Evolutionary conservation across 2,329 filamentous ascomycete genomes (phyloP), one percentile per base, ranked within the genome.

Genomic region (Hypoxylon sp.): DNA sequence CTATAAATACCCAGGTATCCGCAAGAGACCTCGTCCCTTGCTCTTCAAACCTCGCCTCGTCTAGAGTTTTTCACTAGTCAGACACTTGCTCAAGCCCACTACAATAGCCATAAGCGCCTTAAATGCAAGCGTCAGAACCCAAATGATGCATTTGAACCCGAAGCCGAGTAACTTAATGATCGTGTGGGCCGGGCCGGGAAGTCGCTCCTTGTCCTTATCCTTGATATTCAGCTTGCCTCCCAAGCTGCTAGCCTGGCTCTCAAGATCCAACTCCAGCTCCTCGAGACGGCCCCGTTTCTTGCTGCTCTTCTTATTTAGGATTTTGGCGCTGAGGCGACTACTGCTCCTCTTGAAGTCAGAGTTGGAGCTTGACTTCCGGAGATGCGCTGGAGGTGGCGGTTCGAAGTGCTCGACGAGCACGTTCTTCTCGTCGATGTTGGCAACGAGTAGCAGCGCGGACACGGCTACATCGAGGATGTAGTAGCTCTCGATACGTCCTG

Each of bases 381-480:
- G 57, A 48, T 75, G 75, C 13, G 71, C 77, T n/a, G 74, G 67
- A 0, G 88, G 88, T 13, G 88, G 88, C 14, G 89, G 87, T 72
- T 86, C 87, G 73, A 90, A 90, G 1, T 83, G 79, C 77, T 89
- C 87, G 21, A 83, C 76, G 23, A 80, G 74, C 14, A 78, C 77
- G 70, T 84, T 85, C 75, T 84, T 84, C 73, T 86, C 86, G 74
- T 90, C 88, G 6, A 81, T 75, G 55, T 85, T 81, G 1, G 88
- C 87, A 5, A 90, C 87, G 3, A 91, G 80, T 71, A 90, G 76
- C 14, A 90, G 80, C 0, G 89, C 87, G 1, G 86, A 81, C 14
- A 90, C 86, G 3, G 85, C 88, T 0, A 90, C 87, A 74, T 91
- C 89, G 13, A 89, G 82, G 43, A 90, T 79, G 75, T 89, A 91